phyloP scores from a whole-genome alignment of 495 filamentous ascomycete genomes.

The Penicillium cataractarum region DNA sequence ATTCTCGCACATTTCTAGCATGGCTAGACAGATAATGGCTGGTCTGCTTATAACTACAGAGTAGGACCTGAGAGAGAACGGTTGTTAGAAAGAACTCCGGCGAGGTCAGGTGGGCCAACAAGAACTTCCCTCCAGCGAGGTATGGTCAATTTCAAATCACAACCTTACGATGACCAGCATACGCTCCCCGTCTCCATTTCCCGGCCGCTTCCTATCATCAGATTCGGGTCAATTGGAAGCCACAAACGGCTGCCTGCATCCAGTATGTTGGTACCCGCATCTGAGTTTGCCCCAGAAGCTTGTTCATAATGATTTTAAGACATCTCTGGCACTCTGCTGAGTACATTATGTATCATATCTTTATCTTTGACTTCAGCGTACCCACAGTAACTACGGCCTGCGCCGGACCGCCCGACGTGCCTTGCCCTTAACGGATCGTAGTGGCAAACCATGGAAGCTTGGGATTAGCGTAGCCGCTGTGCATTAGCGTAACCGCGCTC shows the following conservation, averaged over 20 bases:
- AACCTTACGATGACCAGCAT: background rate
- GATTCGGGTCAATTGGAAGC: too few species aligned
- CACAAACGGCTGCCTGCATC: background rate
- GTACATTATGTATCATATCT: background rate
- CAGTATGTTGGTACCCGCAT: background rate
- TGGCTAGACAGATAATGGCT: background rate
- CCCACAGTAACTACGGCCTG: background rate
- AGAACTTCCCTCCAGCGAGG: background rate
- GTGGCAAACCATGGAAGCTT: background rate
- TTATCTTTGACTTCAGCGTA: background rate
- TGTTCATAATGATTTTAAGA: background rate
- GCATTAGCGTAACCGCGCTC: conserved; percentile 12
- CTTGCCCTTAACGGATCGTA: too few species aligned
- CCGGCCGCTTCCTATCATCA: background rate
- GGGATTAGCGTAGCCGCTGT: conserved; percentile 13
- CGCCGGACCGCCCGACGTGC: background rate
- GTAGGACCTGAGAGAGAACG: background rate
- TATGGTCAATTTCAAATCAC: background rate
- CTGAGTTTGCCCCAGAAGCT: background rate
- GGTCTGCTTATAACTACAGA: too few species aligned
- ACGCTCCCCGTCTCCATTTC: background rate
- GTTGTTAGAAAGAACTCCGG: background rate
- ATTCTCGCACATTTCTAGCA: background rate
- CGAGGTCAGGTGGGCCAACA: background rate
- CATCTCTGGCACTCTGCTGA: too few species aligned